Evolutionary conservation across 1,139 yeast genomes (phyloP), one percentile per base, ranked within the genome.

Genomic region (Pichia terricola): DNA sequence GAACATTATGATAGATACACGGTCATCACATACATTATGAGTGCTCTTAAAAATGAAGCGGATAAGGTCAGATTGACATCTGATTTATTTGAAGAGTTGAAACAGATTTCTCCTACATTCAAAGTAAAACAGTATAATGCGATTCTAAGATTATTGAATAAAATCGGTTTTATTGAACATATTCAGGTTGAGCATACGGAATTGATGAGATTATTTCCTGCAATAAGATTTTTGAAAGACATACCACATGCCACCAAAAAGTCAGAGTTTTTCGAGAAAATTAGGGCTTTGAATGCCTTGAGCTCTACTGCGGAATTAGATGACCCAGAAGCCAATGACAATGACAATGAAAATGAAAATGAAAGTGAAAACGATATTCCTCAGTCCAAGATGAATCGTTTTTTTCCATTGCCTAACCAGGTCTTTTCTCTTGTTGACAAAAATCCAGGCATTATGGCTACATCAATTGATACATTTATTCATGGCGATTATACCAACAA

Each of bases 341-440:
- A 40, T 10, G 10, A 57, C 62, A 11, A 72, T 55, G 44, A 40
- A 40, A 5, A 41, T 45, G 4, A 50, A 85, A 1, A 73, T 82
- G 94, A 0, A 78, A 87, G 52, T 69, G 72, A 50, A 83, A 84
- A 55, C 84, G 77, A 53, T 85, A 68, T 61, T 31, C 60, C 60
- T 1, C 65, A 53, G 7, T 47, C 51, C 7, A 35, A 35, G 28
- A 32, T 47, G 3, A 47, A 81, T 57, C 60, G 69, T 26, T 66
- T 77, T 44, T 81, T 72, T 51, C 89, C 94, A 0, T 52, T 80
- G 0, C 78, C 77, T 35, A 72, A 69, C 47, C 95, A 86, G 59
- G 61, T 84, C 1, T 77, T 67, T 53, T 76, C 74, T 41, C 50
- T 69, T 11, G 53, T 61, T 3, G 54, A 65, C 4, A 73, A 71